Evolutionary conservation across 208 protist genomes (phyloP), one percentile per base, ranked within the genome.

Genomic region (Trypanosoma melophagium): DNA sequence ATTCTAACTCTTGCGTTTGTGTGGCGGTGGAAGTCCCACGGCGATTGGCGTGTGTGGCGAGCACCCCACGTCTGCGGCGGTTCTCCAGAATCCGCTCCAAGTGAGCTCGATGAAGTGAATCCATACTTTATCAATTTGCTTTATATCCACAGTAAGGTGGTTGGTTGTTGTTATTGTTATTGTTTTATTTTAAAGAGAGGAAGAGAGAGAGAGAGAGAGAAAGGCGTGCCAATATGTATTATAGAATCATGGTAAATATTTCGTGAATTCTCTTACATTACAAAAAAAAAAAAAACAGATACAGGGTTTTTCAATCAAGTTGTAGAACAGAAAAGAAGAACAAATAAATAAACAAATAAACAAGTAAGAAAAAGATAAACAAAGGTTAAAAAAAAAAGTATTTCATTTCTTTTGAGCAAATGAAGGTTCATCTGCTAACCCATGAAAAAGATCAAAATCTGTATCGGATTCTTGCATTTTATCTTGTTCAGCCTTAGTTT

Each of bases 381-480:
- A n/a, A n/a, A n/a, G n/a, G n/a, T n/a, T n/a, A n/a, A 49, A n/a
- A 58, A 17, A 40, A 25, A 65, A 69, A 59, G 22, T 38, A 62
- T 21, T 44, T 77, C 47, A 68, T 57, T 66, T 63, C 58, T 74
- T 77, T 19, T 61, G 38, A 16, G 31, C 69, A 66, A 85, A 92
- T 3, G 89, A 91, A 31, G 86, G 84, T 68, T 83, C 66, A 56
- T 90, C 86, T 24, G 80, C 82, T 21, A 96, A 74, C 9, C 90
- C 90, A 64, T 96, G 90, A 53, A 96, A 88, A 24, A 96, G 71
- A 78, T 96, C 90, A 25, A 92, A 83, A 55, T 93, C 86, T 22
- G 85, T 86, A 3, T 74, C 10, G n/a, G 83, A 84, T 71, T 93
- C 90, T 35, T 66, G 69, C 64, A 93, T 91, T 41, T 73, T 53